Percentiles rank a stretch among this genome's conserved stretches.
These are phyloP conservation scores for Dipteronia dyeriana DNA, from an alignment of 345 rosid genomes.

Conservation along the genomic window DNA sequence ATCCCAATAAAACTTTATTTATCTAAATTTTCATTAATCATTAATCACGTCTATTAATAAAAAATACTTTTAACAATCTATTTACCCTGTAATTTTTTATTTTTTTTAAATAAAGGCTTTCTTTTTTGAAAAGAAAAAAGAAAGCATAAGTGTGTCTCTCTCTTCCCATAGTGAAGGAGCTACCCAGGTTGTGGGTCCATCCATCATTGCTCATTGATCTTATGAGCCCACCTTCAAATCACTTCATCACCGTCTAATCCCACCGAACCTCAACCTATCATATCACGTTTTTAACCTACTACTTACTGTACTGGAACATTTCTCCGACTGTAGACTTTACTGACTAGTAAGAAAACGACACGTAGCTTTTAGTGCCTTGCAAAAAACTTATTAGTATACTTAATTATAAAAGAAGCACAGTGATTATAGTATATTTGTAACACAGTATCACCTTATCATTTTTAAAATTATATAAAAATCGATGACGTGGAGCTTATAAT, in stretches of 20 bases:
- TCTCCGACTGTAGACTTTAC: background rate
- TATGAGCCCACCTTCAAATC: constrained; percentile 1
- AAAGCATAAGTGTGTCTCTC: background rate
- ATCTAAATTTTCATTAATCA: too few species aligned
- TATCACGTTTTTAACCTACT: background rate
- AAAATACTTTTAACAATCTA: too few species aligned
- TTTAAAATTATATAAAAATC: too few species aligned
- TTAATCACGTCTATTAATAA: too few species aligned
- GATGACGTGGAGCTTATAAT: too few species aligned
- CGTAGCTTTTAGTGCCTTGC: background rate
- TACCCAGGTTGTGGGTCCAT: constrained; percentile 9
- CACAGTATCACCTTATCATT: too few species aligned
- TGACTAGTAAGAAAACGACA: background rate
- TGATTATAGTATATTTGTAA: too few species aligned
- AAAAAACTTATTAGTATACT: background rate
- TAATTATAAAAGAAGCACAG: too few species aligned
- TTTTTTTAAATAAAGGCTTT: too few species aligned
- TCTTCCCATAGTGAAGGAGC: constrained; percentile 26
- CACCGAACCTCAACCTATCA: background rate
- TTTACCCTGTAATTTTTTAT: background rate
- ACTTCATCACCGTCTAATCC: constrained; percentile 24
- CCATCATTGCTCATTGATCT: constrained; percentile 15
- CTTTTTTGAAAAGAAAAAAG: too few species aligned
- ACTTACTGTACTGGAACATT: background rate
- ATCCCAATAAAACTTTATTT: too few species aligned